phyloP scores from a whole-genome alignment of 2,329 filamentous ascomycete genomes.

The Sclerotinia sclerotiorum region DNA sequence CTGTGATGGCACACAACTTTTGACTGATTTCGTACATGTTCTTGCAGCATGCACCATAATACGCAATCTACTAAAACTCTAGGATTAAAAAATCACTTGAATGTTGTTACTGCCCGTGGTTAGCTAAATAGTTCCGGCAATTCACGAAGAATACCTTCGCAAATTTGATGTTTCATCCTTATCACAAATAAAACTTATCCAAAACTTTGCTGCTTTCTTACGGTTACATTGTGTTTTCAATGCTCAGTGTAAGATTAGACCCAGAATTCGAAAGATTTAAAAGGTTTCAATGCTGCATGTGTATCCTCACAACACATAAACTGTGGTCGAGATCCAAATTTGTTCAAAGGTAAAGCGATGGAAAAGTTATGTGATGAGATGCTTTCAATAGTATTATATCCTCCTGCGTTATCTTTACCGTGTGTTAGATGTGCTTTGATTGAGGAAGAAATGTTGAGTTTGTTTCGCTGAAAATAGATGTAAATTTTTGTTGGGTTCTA shows the following conservation, averaged over 20 bases:
- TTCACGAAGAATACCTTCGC: neutral
- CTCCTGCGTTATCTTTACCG: no score
- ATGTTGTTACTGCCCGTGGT: neutral
- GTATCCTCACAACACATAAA: neutral
- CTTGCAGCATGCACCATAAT: neutral
- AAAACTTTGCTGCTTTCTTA: neutral
- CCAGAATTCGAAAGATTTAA: neutral
- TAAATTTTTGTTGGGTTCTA: no score
- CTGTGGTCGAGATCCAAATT: neutral
- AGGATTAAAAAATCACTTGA: no score
- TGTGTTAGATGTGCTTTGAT: no score
- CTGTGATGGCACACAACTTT: neutral
- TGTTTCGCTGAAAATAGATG: no score
- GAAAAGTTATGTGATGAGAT: neutral
- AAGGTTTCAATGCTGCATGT: neutral
- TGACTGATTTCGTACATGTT: neutral
- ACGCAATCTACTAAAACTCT: no score
- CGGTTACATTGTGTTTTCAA: neutral
- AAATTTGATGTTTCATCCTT: neutral
- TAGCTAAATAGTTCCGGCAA: neutral
- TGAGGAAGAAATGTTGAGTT: no score
- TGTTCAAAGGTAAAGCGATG: neutral
- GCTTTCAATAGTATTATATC: no score
- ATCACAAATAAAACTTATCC: neutral
- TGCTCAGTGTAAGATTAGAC: neutral